Evolutionary conservation across 208 protist genomes (phyloP).

Genomic region (Leishmania lainsoni): DNA sequence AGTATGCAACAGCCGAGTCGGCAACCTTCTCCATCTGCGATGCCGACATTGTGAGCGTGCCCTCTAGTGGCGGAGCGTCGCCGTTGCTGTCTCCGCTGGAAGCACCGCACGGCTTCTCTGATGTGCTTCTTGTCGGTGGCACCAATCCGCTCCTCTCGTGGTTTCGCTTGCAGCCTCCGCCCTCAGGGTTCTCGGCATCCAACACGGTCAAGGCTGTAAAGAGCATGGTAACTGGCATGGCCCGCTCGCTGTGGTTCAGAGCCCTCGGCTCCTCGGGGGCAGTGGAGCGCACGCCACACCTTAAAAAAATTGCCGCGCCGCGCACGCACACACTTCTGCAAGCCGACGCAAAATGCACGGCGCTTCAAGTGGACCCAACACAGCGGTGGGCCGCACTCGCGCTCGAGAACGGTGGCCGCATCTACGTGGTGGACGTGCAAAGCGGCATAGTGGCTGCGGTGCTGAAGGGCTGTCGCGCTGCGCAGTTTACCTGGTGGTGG

Average conservation of each 20-base stretch:
- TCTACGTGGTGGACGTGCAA: conserved; percentile 71
- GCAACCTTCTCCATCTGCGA: conserved; percentile 24
- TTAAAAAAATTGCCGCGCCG: conserved; percentile 40
- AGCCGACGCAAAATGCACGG: conserved; percentile 52
- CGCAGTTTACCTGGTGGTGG: conserved; percentile 75
- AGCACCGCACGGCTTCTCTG: conserved; percentile 9
- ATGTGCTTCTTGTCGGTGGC: conserved; percentile 61
- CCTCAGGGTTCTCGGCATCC: conserved; percentile 39
- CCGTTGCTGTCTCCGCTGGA: conserved; percentile 21
- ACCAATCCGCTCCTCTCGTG: conserved; percentile 48
- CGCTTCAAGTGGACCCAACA: conserved; percentile 66
- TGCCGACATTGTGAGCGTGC: conserved; percentile 19
- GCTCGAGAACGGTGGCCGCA: conserved; percentile 48
- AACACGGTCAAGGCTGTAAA: conserved; percentile 56
- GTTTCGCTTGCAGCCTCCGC: conserved; percentile 52
- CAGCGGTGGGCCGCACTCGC: conserved; percentile 72
- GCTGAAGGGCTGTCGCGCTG: conserved; percentile 73
- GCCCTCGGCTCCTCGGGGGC: conserved; percentile 14
- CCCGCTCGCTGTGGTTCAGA: conserved; percentile 44
- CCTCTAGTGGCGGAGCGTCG: not conserved
- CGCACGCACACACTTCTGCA: conserved; percentile 44
- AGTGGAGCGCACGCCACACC: conserved; percentile 13
- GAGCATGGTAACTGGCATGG: conserved; percentile 50
- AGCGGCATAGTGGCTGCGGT: conserved; percentile 52
- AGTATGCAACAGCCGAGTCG: conserved; percentile 16